Base-by-base conservation (phyloP, 2,329 filamentous ascomycete species). In the Arthrobotrys sphaeroides region DNA sequence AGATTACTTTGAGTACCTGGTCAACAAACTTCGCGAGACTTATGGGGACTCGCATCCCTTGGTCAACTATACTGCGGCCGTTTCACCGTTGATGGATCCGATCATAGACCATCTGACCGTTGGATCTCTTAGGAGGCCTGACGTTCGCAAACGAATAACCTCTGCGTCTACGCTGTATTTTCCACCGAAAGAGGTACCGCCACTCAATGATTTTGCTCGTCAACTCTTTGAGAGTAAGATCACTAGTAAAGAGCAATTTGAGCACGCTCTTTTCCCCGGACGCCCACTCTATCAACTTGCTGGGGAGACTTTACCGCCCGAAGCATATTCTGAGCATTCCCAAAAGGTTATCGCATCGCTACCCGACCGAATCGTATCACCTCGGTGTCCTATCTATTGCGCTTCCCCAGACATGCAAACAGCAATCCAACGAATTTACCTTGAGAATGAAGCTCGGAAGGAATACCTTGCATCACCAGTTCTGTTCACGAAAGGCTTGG, bases 161-260 rank as follows among this genome's bases (percentile, higher is more conserved):
- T 49, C 64, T 0, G 64, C 64, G 5, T 68, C 64, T 7, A 68
- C 64, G 1, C n/a, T 68, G 5, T 68, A 68, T n/a, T 24, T 68
- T n/a, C 64, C 64, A 13, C 64, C 64, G n/a, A 68, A 60, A 26
- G 64, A 68, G 1, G 2, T 43, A 22, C 40, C 33, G 3, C 53
- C 42, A 1, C 43, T 61, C 28, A 69, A 61, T 20, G n/a, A 59
- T 10, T 68, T 68, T 26, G 65, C 53, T 3, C 13, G 16, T 20
- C 10, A 53, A 0, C 18, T 60, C 24, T 13, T 69, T 4, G 55
- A 13, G 3, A 5, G 22, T 16, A 33, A 26, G 6, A 7, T 24
- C 3, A 53, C 31, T 5, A 69, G 20, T n/a, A 31, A 53, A n/a
- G 55, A 61, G 20, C 42, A 42, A 40, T 40, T 69, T 9, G 13